Conservation (phyloP, 2,329 filamentous ascomycete genomes). For the Diplodia seriata region DNA sequence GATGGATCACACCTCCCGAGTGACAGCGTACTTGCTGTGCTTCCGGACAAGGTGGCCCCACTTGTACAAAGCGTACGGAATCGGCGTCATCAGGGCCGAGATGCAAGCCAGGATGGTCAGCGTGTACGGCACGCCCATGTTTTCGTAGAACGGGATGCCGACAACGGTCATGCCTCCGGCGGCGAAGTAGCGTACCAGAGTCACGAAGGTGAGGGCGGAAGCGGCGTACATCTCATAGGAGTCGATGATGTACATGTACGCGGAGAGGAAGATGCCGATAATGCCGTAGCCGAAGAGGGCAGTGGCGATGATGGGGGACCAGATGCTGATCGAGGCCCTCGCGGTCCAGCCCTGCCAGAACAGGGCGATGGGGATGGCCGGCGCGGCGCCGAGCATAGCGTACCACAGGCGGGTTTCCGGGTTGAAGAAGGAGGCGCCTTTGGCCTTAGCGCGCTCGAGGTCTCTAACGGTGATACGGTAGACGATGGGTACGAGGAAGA, state of each 20-base stretch:
- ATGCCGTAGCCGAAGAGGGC: slow-evolving; percentile 61
- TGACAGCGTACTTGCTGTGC: slow-evolving; percentile 32
- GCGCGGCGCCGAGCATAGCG: slow-evolving; percentile 57
- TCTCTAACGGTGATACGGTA: slow-evolving; percentile 56
- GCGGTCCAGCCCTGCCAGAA: slow-evolving; percentile 68
- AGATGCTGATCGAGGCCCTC: slow-evolving; percentile 55
- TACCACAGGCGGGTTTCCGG: slow-evolving; percentile 64
- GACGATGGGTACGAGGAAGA: slow-evolving; percentile 53
- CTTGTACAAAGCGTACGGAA: slow-evolving; percentile 47
- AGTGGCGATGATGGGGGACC: slow-evolving; percentile 60
- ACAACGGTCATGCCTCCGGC: slow-evolving; percentile 52
- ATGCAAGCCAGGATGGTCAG: slow-evolving; percentile 51
- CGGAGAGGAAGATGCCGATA: slow-evolving; percentile 57
- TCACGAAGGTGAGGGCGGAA: slow-evolving; percentile 53
- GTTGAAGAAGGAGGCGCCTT: slow-evolving; percentile 50
- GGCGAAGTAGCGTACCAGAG: slow-evolving; percentile 50
- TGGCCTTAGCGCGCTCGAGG: slow-evolving; percentile 46
- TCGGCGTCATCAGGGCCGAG: slow-evolving; percentile 42
- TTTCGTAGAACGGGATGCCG: slow-evolving; percentile 50
- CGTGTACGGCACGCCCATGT: slow-evolving; percentile 47
- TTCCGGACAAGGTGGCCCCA: slow-evolving; percentile 37
- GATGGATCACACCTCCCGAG: slow-evolving; percentile 10
- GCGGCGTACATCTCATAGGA: slow-evolving; percentile 62
- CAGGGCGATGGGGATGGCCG: slow-evolving; percentile 58
- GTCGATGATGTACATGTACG: slow-evolving; percentile 65